A percentile compares a stretch with the other conserved stretches of the same genome.
Conservation (phyloP, 768 basidiomycete genomes). For the Leucosporidium yakuticum region DNA sequence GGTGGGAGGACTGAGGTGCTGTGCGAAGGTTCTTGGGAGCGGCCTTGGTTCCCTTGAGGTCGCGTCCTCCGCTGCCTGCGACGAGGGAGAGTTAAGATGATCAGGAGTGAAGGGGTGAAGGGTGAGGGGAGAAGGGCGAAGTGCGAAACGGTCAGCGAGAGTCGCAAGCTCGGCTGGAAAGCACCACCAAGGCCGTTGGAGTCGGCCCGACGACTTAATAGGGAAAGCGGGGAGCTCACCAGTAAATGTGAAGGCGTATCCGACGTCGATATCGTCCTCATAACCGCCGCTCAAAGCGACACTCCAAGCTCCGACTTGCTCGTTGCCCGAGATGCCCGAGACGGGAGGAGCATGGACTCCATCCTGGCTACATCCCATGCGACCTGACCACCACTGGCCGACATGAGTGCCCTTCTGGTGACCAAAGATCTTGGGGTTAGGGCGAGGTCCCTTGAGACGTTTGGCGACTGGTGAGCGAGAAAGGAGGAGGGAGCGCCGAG, state of each 20-base stretch:
- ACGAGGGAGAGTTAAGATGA: background rate
- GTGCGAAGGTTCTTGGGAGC: constrained; percentile 86
- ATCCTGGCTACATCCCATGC: constrained; percentile 12
- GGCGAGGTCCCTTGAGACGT: constrained; percentile 19
- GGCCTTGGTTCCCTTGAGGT: constrained; percentile 74
- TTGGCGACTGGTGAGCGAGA: too few relatives aligned
- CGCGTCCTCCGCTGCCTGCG: constrained; percentile 61
- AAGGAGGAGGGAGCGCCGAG: too few relatives aligned
- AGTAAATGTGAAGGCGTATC: constrained; percentile 4
- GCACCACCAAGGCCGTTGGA: too few relatives aligned
- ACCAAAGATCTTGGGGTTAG: constrained; percentile 4
- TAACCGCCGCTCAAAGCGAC: constrained; percentile 73
- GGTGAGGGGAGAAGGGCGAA: background rate
- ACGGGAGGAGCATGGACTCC: constrained; percentile 62
- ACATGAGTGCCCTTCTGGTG: background rate
- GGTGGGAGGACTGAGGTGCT: constrained; percentile 61
- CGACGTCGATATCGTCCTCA: background rate
- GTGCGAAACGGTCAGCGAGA: background rate
- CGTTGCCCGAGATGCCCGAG: constrained; percentile 66
- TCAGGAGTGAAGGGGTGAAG: too few relatives aligned
- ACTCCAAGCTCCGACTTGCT: constrained; percentile 64
- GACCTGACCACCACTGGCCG: background rate
- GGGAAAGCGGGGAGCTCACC: too few relatives aligned
- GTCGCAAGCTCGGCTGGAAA: too few relatives aligned
- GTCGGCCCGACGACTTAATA: too few relatives aligned